phyloP scores from a whole-genome alignment of 176 grass and related monocot species.

The Cocos nucifera region DNA sequence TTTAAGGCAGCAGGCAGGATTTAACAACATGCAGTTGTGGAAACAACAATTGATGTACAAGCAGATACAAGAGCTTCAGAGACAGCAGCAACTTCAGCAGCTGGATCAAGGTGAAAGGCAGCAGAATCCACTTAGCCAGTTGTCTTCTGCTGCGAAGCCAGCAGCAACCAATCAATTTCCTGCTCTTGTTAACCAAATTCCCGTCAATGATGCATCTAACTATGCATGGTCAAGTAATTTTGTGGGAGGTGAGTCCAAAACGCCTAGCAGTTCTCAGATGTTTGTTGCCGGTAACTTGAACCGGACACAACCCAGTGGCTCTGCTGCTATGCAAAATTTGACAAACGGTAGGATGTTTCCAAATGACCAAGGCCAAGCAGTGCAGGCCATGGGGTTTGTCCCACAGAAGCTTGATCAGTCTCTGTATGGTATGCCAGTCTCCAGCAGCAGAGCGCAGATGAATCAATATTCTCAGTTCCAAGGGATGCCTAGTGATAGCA shows the following conservation, averaged over 20 bases:
- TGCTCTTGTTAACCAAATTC: constrained; percentile 4
- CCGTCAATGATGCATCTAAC: constrained; percentile 3
- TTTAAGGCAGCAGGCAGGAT: constrained; percentile 33
- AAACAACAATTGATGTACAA: constrained; percentile 35
- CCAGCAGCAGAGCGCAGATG: neutral
- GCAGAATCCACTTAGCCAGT: constrained; percentile 13
- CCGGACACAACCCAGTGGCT: neutral
- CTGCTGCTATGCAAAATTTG: constrained; percentile 5
- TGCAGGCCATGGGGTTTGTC: constrained; percentile 14
- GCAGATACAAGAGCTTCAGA: constrained; percentile 25
- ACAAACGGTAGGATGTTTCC: constrained; percentile 8
- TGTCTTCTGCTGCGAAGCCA: constrained; percentile 9
- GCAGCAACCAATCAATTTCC: constrained; percentile 1
- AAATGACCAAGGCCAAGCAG: neutral
- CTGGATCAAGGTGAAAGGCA: constrained; percentile 22
- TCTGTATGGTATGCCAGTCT: constrained; percentile 13
- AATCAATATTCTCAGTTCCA: constrained; percentile 14
- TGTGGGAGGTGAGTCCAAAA: neutral
- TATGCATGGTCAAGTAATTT: constrained; percentile 15
- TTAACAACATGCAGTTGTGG: constrained; percentile 32
- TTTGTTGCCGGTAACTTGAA: constrained; percentile 15
- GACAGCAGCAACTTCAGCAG: constrained; percentile 28
- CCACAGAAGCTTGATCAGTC: constrained; percentile 1
- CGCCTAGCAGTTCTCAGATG: constrained; percentile 2
- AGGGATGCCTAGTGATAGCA: neutral